Base-by-base conservation (phyloP, 2,329 filamentous ascomycete species). In the Reticulascus tulasneorum region DNA sequence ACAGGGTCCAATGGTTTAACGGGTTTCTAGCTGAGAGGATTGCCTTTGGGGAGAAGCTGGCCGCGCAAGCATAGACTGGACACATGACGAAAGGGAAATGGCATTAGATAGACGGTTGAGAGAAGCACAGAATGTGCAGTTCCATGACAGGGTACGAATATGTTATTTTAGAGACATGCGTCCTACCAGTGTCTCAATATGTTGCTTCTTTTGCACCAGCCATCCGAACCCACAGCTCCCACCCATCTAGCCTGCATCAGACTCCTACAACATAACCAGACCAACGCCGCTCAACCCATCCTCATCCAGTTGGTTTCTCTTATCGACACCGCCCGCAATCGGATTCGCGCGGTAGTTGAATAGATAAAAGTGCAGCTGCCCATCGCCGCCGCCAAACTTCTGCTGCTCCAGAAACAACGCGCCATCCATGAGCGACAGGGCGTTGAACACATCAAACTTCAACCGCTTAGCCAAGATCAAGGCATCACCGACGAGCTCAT, bases 391-490 rank as follows among this genome's bases (percentile, higher is more conserved):
- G 28, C 91, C 93, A 53, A 96, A 98, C 62, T 94, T 94, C 56
- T 96, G 87, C 49, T 96, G 76, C 56, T 91, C 83, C 6, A 98
- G 73, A 75, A 98, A 97, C 15, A 97, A 74, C 1, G 81, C 84
- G 60, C 98, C 98, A 62, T 98, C 91, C 64, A 95, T 83, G 24
- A 96, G 73, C 0, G 90, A 94, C 37, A 98, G 74, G 0, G 89
- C 91, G 55, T 98, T 98, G 72, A 97, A 94, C 40, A 98, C 93
- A 58, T 98, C 93, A 55, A 97, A 96, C 47, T 84, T 82, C 55
- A 67, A 60, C 49, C 80, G 77, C 71, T 95, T 96, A 40, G 89
- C 89, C 34, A 94, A 69, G 50, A 96, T 86, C 36, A 98, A 71
- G 1, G 86, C 86, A 59, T 98, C 93, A 50, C 84, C 79, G 40